Evolutionary conservation across 352 stramenopile species (phyloP), one percentile per base, ranked within the genome.

Genomic region (Phytophthora cactorum): DNA sequence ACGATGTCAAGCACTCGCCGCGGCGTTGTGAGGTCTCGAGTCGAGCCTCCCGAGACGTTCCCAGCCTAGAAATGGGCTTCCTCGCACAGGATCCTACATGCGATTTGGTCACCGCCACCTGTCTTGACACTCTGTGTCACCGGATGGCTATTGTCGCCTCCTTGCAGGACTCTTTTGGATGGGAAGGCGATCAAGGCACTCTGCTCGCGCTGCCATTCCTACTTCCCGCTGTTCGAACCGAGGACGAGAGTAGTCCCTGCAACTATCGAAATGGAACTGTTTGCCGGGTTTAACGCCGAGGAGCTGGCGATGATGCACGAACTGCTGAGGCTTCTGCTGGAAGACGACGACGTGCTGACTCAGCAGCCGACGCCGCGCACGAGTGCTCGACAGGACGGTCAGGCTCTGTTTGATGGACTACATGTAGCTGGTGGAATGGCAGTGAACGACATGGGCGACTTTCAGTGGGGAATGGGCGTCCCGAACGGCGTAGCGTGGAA

Each of bases 241-340:
- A 78, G 59, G 53, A 66, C 60, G 57, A 71, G 52, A 54, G 39
- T 29, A 54, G 32, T 47, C 38, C n/a, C 22, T 10, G 45, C 52
- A 72, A 66, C 49, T 61, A 43, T 58, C 43, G 55, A 67, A 69
- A 78, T 75, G 71, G 71, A 78, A 39, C 31, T 75, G 11, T 78
- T 75, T 68, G 71, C 71, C 10, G 71, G 71, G 47, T 78, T 78
- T 62, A 78, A 78, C 59, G 66, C 66, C 43, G 71, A 78, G 49
- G 71, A 78, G 52, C 66, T 78, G 38, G 71, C 66, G 45, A 78
- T 78, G 71, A 78, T 78, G 71, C 62, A 78, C n/a, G 71, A 78
- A 32, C 34, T 78, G 43, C 54, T 78, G 45, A 51, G 66, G 36
- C 71, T 78, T 15, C 44, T 78, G 36, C 34, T 78, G 22, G 71